A percentile compares a stretch with the other conserved stretches of the same genome.
phyloP scores from a whole-genome alignment of 805 yeast species.

The Wickerhamiella parazyma region DNA sequence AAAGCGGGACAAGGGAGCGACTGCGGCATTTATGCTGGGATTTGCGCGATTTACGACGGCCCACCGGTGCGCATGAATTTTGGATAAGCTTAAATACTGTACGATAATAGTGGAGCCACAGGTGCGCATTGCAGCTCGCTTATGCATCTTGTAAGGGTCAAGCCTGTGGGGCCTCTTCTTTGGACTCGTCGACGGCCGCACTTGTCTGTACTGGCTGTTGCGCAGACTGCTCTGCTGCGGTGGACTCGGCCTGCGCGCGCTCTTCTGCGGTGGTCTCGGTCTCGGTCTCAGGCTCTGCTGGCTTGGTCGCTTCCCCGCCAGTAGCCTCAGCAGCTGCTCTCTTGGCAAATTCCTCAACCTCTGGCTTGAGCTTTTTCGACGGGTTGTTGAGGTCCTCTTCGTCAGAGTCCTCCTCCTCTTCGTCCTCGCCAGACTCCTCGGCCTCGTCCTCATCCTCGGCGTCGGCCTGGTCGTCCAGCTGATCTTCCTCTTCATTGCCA shows the following conservation, averaged over 20 bases:
- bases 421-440: constrained; percentile 18
- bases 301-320: not conserved
- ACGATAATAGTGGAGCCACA: too few species aligned
- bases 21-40: not conserved
- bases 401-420: constrained; percentile 15
- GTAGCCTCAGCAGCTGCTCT: not conserved
- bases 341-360: not conserved
- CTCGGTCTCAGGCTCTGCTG: not conserved
- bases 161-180: too few species aligned
- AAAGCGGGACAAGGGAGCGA: not conserved
- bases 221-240: too few species aligned
- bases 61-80: too few species aligned
- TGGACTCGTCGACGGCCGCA: too few species aligned
- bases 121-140: too few species aligned
- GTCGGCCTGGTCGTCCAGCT: constrained; percentile 7
- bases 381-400: not conserved
- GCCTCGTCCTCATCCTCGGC: constrained; percentile 19
- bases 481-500: constrained; percentile 17
- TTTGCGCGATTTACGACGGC: too few species aligned
- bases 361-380: not conserved
- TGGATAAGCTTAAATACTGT: too few species aligned
- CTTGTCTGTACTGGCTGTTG: too few species aligned
- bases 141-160: too few species aligned
- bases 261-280: not conserved
- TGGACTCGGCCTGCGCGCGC: too few species aligned